phyloP scores from a whole-genome alignment of 805 yeast species.

The Teunomyces barrocoloradensis region DNA sequence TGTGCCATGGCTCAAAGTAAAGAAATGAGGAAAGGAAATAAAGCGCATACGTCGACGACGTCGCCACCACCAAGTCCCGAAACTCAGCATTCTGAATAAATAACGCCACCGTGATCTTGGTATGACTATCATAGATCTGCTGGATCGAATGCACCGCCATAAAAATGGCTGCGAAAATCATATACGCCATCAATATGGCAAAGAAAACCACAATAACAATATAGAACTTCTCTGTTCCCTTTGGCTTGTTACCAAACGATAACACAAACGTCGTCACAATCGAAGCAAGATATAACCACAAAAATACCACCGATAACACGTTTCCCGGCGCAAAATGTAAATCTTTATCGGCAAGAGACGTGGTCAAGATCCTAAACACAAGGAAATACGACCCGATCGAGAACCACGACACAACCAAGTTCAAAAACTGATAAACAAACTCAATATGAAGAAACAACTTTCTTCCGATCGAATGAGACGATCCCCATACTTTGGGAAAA shows the following conservation, averaged over 20 bases:
- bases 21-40: conserved; percentile 57
- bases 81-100: conserved; percentile 47
- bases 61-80: conserved; percentile 54
- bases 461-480: conserved; percentile 51
- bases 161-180: conserved; percentile 56
- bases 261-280: conserved; percentile 58
- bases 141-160: conserved; percentile 54
- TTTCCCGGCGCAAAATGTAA: conserved; percentile 46
- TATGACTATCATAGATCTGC: conserved; percentile 29
- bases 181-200: conserved; percentile 59
- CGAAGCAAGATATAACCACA: conserved; percentile 56
- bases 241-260: conserved; percentile 64
- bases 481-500: conserved; percentile 53
- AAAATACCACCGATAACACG: conserved; percentile 48
- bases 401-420: conserved; percentile 60
- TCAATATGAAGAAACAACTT: conserved; percentile 53
- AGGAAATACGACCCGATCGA: conserved; percentile 60
- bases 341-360: conserved; percentile 40
- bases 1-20: conserved; percentile 67
- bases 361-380: conserved; percentile 61
- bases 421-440: conserved; percentile 52
- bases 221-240: conserved; percentile 56
- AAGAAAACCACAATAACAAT: conserved; percentile 52
- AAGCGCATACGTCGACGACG: conserved; percentile 59
- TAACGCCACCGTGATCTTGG: conserved; percentile 42